Base-by-base conservation (phyloP, 2,329 filamentous ascomycete species). In the Bipolaris oryzae region DNA sequence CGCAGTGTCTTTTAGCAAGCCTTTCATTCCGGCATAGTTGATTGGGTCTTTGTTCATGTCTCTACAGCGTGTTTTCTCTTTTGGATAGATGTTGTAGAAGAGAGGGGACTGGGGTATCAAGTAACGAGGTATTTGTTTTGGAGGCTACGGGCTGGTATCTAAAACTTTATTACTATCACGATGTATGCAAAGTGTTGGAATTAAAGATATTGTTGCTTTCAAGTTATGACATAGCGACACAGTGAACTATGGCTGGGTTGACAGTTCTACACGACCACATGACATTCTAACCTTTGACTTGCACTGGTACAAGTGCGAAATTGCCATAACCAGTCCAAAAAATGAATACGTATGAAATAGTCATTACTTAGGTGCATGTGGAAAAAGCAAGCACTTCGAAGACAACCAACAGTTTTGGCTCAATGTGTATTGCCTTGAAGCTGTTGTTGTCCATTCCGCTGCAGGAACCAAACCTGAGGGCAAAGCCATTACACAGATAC, bases 1-100 rank as follows among this genome's bases (percentile, higher is more conserved):
- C 38, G 18, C 43, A 20, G 47, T 39, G 31, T 46, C 45, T 47
- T 39, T 39, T 44, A 31, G 43, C 33, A 48, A 28, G 33, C 16
- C 37, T 38, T 41, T 33, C 16, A 25, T 38, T 25, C 28, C 10
- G 16, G 28, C 10, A 44, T 43, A 45, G 33, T 31, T 20, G 20
- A 48, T 28, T 28, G 20, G 20, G 34, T 21, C 20, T 9, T 28
- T 15, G 34, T 48, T 25, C 38, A 21, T 20, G 33, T 25, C 45
- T 25, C n/a, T 38, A 25, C 34, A 18, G 34, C 21, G 34, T 37
- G 34, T 28, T 25, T 38, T 16, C 20, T 16, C 5, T 37, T 48
- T 28, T 38, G 23, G 20, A 38, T 25, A 28, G 23, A 28, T 28
- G 34, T 28, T 10, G 20, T 16, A 37, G 34, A 38, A 7, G 34